phyloP scores from a whole-genome alignment of 306 rosid genomes.

The Acacia acuminata region DNA sequence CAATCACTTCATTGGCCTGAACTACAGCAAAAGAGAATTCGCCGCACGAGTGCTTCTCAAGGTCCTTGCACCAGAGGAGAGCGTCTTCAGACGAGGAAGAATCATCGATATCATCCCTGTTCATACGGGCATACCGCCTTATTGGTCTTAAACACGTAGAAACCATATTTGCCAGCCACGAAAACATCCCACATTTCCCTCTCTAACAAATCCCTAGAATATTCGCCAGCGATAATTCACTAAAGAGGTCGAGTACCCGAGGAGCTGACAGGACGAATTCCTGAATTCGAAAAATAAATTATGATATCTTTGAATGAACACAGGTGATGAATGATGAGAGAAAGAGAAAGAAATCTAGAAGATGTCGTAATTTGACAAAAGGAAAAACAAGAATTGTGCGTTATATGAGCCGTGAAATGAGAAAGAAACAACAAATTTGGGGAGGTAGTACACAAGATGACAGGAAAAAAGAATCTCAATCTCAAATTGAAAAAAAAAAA shows the following conservation, averaged over 20 bases:
- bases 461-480: neutral
- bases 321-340: neutral
- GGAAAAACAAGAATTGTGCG: neutral
- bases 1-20: conserved; percentile 19
- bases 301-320: neutral
- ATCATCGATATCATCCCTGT: neutral
- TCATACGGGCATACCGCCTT: conserved; percentile 17
- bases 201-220: conserved; percentile 12
- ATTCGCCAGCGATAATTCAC: neutral
- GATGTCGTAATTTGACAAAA: neutral
- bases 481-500: neutral
- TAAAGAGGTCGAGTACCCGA: neutral
- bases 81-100: neutral
- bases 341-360: neutral
- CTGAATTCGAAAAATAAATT: neutral
- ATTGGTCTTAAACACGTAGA: neutral
- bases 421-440: neutral
- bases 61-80: conserved; percentile 9
- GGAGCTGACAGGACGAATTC: neutral
- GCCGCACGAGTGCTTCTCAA: conserved; percentile 16
- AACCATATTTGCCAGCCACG: conserved; percentile 11
- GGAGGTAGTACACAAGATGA: neutral
- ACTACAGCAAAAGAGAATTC: conserved; percentile 12
- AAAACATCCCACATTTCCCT: conserved; percentile 25
- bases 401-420: neutral